phyloP scores from a whole-genome alignment of 176 grass and related monocot genomes.

The Oryza coarctata region DNA sequence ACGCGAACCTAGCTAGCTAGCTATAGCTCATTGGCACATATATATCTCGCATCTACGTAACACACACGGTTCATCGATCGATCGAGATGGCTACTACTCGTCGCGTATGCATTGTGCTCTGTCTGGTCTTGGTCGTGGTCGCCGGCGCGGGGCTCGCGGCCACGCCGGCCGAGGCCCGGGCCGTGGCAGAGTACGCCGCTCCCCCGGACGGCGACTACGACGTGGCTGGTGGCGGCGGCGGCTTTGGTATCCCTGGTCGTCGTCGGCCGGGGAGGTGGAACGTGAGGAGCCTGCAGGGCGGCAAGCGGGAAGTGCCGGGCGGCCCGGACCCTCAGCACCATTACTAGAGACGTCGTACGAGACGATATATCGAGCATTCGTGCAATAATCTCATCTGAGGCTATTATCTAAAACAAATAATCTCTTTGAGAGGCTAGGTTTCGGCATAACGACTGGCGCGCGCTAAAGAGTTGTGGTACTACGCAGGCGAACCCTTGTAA shows the following conservation, averaged over 20 bases:
- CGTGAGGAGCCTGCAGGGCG: constrained; percentile 26
- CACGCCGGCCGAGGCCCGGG: constrained; percentile 14
- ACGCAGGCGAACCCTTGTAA: neutral
- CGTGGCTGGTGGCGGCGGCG: neutral
- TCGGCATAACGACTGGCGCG: too few relatives aligned
- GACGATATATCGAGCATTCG: neutral
- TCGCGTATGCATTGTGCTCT: constrained; percentile 34
- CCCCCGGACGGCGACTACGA: neutral
- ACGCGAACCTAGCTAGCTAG: neutral
- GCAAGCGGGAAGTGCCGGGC: constrained; percentile 63
- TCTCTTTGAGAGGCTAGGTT: too few relatives aligned
- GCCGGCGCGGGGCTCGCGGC: constrained; percentile 23
- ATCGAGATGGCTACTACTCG: constrained; percentile 23
- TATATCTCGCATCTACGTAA: neutral
- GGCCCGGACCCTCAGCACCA: constrained; percentile 81
- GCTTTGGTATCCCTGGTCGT: neutral
- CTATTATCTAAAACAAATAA: too few relatives aligned
- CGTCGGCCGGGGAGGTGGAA: constrained; percentile 40
- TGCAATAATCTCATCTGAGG: too few relatives aligned
- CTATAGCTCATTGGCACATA: neutral
- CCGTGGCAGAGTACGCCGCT: neutral
- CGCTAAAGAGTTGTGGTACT: too few relatives aligned
- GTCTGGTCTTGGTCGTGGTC: constrained; percentile 31
- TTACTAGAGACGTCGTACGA: constrained; percentile 31
- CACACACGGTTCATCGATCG: neutral